These are phyloP conservation scores for Tulasnella sp. DNA, from an alignment of 768 basidiomycete genomes.

Conservation along the genomic window DNA sequence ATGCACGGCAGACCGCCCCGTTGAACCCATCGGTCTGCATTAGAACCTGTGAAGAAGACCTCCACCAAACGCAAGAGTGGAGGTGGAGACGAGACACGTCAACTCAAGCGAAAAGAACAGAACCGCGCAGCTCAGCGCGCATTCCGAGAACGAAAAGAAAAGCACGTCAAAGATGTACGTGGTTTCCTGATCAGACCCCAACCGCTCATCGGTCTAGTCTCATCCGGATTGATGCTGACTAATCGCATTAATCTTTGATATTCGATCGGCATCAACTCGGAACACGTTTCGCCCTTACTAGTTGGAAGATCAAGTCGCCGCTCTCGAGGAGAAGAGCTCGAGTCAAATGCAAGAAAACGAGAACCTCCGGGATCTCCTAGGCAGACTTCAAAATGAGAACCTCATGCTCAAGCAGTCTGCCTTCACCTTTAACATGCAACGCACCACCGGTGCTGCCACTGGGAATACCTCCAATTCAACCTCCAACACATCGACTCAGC, in stretches of 20 bases:
- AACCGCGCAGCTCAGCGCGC: constrained; percentile 96
- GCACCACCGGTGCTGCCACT: constrained; percentile 33
- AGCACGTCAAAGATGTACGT: constrained; percentile 91
- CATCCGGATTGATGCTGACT: constrained; percentile 12
- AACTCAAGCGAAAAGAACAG: constrained; percentile 90
- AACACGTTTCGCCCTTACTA: constrained; percentile 25
- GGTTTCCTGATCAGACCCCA: background rate
- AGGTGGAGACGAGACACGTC: constrained; percentile 55
- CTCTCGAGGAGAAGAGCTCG: constrained; percentile 74
- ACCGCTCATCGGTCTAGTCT: too few relatives aligned
- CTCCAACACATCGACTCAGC: background rate
- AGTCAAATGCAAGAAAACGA: constrained; percentile 68
- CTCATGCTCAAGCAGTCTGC: constrained; percentile 64
- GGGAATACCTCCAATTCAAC: constrained; percentile 1
- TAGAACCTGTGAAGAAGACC: constrained; percentile 17
- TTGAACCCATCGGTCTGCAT: background rate
- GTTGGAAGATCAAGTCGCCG: constrained; percentile 86
- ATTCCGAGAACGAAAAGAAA: constrained; percentile 94
- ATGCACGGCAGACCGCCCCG: background rate
- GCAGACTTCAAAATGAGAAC: constrained; percentile 81
- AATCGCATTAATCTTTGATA: background rate
- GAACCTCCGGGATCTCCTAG: constrained; percentile 76
- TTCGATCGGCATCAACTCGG: constrained; percentile 1
- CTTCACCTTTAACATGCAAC: constrained; percentile 66
- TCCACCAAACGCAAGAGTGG: background rate